phyloP scores from a whole-genome alignment of 805 yeast species.

The Starmerella bombicola region DNA sequence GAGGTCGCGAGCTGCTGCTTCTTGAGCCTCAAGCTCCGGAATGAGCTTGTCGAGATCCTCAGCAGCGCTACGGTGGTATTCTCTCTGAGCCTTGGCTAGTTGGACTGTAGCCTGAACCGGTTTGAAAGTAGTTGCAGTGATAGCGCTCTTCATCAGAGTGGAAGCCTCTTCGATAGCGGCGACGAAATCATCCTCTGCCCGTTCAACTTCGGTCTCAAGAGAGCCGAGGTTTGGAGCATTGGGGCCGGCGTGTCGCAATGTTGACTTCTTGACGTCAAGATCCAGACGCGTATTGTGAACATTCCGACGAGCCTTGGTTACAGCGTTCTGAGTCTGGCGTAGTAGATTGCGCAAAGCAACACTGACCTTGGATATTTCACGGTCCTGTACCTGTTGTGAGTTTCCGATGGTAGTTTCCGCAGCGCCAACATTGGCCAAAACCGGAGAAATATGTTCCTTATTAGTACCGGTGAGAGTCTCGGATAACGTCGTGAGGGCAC shows the following conservation, averaged over 20 bases:
- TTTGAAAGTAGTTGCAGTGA: slow-evolving; percentile 44
- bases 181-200: slow-evolving; percentile 76
- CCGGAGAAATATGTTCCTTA: slow-evolving; percentile 44
- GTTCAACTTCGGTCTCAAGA: slow-evolving; percentile 63
- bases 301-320: slow-evolving; percentile 53
- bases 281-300: slow-evolving; percentile 68
- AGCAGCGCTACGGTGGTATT: slow-evolving; percentile 63
- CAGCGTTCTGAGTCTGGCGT: slow-evolving; percentile 46
- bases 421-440: slow-evolving; percentile 53
- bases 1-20: slow-evolving; percentile 17
- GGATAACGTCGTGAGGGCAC: slow-evolving; percentile 39
- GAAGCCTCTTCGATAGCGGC: slow-evolving; percentile 83
- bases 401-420: slow-evolving; percentile 67
- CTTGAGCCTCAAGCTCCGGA: slow-evolving; percentile 43
- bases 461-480: slow-evolving; percentile 32
- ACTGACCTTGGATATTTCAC: slow-evolving; percentile 58
- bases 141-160: slow-evolving; percentile 65
- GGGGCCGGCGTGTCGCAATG: slow-evolving; percentile 32
- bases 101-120: slow-evolving; percentile 56
- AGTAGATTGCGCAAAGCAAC: slow-evolving; percentile 50
- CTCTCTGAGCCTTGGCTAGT: slow-evolving; percentile 65
- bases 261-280: slow-evolving; percentile 64
- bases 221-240: slow-evolving; percentile 58
- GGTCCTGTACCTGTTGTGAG: slow-evolving; percentile 72
- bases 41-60: slow-evolving; percentile 53